A percentile compares a stretch with the other conserved stretches of the same genome.
Evolutionary conservation across 495 filamentous ascomycete genomes (phyloP).

Genomic region (Hypoxylon lienhwacheense): DNA sequence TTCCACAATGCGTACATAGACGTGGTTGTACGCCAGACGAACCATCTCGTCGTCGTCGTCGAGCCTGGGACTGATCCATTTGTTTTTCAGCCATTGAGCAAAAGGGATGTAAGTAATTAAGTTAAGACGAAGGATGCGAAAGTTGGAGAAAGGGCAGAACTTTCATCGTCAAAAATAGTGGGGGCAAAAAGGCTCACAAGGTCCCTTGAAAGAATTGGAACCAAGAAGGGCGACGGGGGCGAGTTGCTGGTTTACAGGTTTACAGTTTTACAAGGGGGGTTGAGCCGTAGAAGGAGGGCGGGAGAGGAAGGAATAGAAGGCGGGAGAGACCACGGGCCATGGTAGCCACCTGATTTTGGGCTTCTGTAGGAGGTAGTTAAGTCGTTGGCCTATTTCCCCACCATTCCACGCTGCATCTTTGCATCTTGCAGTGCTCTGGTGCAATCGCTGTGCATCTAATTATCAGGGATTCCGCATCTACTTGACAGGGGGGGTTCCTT

Average conservation of each 20-base stretch:
- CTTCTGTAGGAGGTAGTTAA: neutral
- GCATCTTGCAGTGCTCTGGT: slow-evolving; percentile 20
- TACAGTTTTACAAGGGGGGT: neutral
- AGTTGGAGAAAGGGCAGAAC: slow-evolving; percentile 35
- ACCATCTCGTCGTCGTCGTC: slow-evolving; percentile 41
- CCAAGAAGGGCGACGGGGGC: slow-evolving; percentile 1
- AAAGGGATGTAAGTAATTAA: slow-evolving; percentile 18
- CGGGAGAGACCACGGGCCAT: slow-evolving; percentile 31
- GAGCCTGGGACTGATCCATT: slow-evolving; percentile 41
- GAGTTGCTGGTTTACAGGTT: neutral
- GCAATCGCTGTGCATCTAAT: neutral
- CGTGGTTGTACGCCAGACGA: slow-evolving; percentile 38
- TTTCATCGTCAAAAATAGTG: slow-evolving; percentile 38
- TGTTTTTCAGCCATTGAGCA: slow-evolving; percentile 40
- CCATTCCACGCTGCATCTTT: slow-evolving; percentile 19
- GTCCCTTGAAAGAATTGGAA: too few species aligned
- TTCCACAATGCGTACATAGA: slow-evolving; percentile 40
- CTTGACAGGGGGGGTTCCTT: slow-evolving; percentile 9
- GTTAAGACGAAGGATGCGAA: slow-evolving; percentile 27
- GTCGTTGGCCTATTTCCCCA: slow-evolving; percentile 7
- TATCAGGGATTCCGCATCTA: slow-evolving; percentile 22
- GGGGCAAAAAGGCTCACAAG: slow-evolving; percentile 26
- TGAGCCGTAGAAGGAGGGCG: slow-evolving; percentile 11
- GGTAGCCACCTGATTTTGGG: slow-evolving; percentile 31
- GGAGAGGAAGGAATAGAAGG: slow-evolving; percentile 19